Conservation (phyloP, 768 basidiomycete species). For the Kwoniella botswanensis region DNA sequence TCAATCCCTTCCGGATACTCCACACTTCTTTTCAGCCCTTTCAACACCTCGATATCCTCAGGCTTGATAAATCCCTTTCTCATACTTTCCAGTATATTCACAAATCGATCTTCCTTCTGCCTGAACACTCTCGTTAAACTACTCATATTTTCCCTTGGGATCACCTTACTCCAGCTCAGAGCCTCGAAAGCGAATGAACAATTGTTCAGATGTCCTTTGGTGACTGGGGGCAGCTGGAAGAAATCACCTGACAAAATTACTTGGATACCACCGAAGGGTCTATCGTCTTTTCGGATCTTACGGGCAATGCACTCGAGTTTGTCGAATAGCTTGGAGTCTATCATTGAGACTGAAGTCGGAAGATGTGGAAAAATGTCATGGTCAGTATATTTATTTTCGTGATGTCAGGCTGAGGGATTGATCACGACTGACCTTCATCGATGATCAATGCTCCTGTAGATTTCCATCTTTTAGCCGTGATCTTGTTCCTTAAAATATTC, state of each 20-base stretch:
- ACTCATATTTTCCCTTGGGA: constrained; percentile 41
- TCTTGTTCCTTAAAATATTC: constrained; percentile 28
- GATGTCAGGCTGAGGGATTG: background rate
- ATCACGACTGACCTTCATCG: constrained; percentile 48
- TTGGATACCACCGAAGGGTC: constrained; percentile 58
- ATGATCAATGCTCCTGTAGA: constrained; percentile 49
- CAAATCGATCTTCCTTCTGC: constrained; percentile 53
- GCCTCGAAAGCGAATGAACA: constrained; percentile 57
- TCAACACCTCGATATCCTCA: constrained; percentile 33
- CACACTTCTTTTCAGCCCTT: constrained; percentile 35
- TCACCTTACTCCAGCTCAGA: constrained; percentile 46
- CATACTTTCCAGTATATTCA: constrained; percentile 54
- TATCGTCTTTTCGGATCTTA: constrained; percentile 36
- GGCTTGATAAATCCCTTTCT: constrained; percentile 46
- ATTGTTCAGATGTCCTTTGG: constrained; percentile 6
- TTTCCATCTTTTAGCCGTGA: constrained; percentile 41
- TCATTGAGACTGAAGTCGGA: constrained; percentile 55
- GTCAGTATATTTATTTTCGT: too few relatives aligned
- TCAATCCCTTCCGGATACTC: constrained; percentile 46
- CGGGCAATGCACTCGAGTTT: constrained; percentile 57
- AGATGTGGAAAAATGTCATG: background rate
- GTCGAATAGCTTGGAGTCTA: constrained; percentile 56
- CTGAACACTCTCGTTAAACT: constrained; percentile 55
- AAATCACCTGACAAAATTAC: constrained; percentile 60
- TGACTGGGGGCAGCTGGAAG: constrained; percentile 60